These are phyloP conservation scores for Amorphotheca resinae DNA, from an alignment of 495 filamentous ascomycete species.

Conservation along the genomic window DNA sequence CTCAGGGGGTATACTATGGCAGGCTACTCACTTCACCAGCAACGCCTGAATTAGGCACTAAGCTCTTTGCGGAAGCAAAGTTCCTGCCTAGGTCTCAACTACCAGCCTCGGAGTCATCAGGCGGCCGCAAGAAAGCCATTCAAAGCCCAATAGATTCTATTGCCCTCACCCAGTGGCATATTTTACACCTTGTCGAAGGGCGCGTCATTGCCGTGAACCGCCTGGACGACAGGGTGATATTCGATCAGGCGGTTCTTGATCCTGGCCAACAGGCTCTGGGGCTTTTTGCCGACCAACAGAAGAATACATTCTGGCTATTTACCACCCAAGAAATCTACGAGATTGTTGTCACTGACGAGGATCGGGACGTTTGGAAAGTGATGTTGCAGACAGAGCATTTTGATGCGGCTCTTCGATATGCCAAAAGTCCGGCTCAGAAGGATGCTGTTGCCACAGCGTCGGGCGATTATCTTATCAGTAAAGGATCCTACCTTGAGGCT, in stretches of 20 bases:
- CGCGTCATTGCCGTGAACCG: constrained; percentile 74
- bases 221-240: constrained; percentile 70
- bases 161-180: constrained; percentile 83
- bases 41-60: constrained; percentile 45
- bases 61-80: constrained; percentile 56
- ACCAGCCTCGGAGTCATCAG: constrained; percentile 48
- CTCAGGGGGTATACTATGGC: constrained; percentile 81
- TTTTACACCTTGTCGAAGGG: constrained; percentile 72
- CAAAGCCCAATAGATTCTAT: constrained; percentile 67
- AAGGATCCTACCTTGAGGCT: constrained; percentile 71
- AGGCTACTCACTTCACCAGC: constrained; percentile 44
- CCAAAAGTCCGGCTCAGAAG: constrained; percentile 56
- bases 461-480: constrained; percentile 72
- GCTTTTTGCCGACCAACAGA: constrained; percentile 74
- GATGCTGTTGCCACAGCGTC: constrained; percentile 83
- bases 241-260: constrained; percentile 77
- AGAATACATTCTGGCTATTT: constrained; percentile 95
- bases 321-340: constrained; percentile 84
- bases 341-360: constrained; percentile 79
- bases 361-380: constrained; percentile 87
- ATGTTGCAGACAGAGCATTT: constrained; percentile 77
- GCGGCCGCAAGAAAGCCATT: constrained; percentile 48
- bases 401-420: constrained; percentile 73
- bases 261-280: constrained; percentile 64
- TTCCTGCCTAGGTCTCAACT: constrained; percentile 62